phyloP scores from a whole-genome alignment of 2,329 filamentous ascomycete genomes.

The Venturia effusa region DNA sequence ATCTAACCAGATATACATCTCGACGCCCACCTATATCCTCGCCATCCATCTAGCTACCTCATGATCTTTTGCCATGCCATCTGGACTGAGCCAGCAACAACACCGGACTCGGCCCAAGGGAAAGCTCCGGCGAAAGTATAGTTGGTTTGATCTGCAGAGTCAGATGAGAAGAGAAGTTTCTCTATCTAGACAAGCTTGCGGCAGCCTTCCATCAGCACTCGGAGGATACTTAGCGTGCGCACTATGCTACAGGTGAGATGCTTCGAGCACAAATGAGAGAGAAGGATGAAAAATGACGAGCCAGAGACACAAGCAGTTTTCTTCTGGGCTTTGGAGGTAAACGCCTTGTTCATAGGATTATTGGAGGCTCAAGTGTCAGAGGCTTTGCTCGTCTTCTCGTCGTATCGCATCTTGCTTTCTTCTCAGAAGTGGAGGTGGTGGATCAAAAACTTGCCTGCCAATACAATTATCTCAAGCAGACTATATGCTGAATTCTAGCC shows the following conservation, averaged over 20 bases:
- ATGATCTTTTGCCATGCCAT: no score
- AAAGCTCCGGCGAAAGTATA: no score
- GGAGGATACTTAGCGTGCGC: background rate
- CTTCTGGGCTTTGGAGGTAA: background rate
- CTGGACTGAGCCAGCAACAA: no score
- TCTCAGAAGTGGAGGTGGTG: background rate
- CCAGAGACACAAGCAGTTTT: background rate
- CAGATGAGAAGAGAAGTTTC: background rate
- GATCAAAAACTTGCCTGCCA: background rate
- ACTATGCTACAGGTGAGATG: background rate
- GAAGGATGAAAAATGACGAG: background rate
- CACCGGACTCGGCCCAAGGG: no score
- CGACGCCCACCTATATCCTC: no score
- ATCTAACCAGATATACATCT: no score
- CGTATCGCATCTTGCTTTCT: background rate
- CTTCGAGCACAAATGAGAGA: background rate
- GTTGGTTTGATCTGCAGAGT: background rate
- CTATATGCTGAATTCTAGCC: conserved; percentile 29
- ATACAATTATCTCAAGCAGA: background rate
- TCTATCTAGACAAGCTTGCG: background rate
- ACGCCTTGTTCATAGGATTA: background rate
- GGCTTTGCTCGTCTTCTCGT: background rate
- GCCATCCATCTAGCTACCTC: no score
- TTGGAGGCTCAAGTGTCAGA: background rate
- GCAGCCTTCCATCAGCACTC: background rate